These are phyloP conservation scores for Mycena floridula DNA, from an alignment of 768 basidiomycete species.

Conservation along the genomic window DNA sequence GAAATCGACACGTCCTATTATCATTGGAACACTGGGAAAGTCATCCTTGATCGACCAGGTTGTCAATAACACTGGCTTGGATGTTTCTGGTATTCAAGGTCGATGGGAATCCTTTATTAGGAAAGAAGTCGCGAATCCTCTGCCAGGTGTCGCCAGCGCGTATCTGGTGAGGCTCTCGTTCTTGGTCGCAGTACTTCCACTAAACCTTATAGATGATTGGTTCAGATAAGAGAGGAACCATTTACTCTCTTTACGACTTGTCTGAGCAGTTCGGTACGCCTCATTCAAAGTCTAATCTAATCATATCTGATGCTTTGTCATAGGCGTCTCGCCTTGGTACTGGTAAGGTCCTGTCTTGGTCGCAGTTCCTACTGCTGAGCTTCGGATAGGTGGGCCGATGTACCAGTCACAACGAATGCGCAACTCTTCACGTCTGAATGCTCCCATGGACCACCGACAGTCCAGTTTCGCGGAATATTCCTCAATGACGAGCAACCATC, in stretches of 20 bases:
- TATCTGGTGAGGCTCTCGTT: too few species aligned
- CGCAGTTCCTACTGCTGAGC: not conserved
- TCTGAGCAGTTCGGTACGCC: slow-evolving; percentile 61
- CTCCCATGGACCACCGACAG: slow-evolving; percentile 56
- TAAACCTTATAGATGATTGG: too few species aligned
- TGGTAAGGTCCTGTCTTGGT: slow-evolving; percentile 31
- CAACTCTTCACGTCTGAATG: slow-evolving; percentile 43
- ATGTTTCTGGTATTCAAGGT: slow-evolving; percentile 52
- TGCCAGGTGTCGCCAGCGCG: slow-evolving; percentile 51
- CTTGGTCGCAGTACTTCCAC: too few species aligned
- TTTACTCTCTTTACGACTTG: slow-evolving; percentile 61
- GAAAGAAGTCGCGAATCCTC: slow-evolving; percentile 44
- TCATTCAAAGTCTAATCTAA: not conserved
- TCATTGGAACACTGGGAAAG: slow-evolving; percentile 60
- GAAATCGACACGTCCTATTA: slow-evolving; percentile 37
- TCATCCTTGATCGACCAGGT: slow-evolving; percentile 46
- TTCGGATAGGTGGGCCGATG: slow-evolving; percentile 65
- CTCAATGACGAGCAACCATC: slow-evolving; percentile 75
- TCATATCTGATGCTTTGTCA: not conserved
- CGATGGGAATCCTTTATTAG: slow-evolving; percentile 64
- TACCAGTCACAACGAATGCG: slow-evolving; percentile 47
- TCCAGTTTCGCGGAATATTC: slow-evolving; percentile 69
- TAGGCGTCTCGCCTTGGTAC: slow-evolving; percentile 67
- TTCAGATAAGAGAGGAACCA: slow-evolving; percentile 63
- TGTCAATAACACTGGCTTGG: slow-evolving; percentile 45